A percentile compares a stretch with the other conserved stretches of the same genome.
phyloP scores from a whole-genome alignment of 345 rosid genomes.

The Excoecaria agallocha region DNA sequence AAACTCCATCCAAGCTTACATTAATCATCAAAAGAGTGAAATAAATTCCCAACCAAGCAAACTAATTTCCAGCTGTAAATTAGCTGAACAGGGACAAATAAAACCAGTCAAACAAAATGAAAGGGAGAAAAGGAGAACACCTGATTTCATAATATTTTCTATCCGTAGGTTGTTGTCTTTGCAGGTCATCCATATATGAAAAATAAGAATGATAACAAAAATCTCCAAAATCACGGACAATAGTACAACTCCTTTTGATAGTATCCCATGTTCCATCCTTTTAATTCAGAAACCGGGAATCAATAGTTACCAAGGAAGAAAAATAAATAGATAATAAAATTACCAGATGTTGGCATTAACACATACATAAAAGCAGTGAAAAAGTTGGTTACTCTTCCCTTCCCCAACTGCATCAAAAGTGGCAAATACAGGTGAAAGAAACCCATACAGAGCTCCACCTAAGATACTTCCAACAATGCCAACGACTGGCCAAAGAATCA shows the following conservation, averaged over 20 bases:
- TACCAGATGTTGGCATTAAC: neutral
- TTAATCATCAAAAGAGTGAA: neutral
- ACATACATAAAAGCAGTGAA: slow-evolving; percentile 82
- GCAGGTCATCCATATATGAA: slow-evolving; percentile 72
- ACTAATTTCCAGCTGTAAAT: neutral
- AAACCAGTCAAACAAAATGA: neutral
- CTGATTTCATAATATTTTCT: slow-evolving; percentile 78
- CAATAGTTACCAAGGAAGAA: neutral
- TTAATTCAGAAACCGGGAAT: slow-evolving; percentile 1
- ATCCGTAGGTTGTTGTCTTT: slow-evolving; percentile 38
- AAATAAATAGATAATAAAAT: neutral
- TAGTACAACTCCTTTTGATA: slow-evolving; percentile 53
- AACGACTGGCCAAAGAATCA: slow-evolving; percentile 56
- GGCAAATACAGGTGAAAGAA: slow-evolving; percentile 84
- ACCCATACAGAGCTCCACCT: slow-evolving; percentile 68
- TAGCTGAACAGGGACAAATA: neutral
- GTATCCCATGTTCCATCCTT: slow-evolving; percentile 94
- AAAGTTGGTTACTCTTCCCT: slow-evolving; percentile 58
- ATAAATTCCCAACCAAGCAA: neutral
- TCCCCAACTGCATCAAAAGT: slow-evolving; percentile 93
- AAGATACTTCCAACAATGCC: slow-evolving; percentile 62
- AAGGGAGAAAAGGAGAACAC: slow-evolving; percentile 31
- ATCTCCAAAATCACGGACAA: slow-evolving; percentile 70
- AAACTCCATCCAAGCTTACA: neutral
- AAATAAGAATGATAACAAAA: slow-evolving; percentile 73